Conservation (phyloP, 495 filamentous ascomycete genomes). For the Penicillium antarcticum region DNA sequence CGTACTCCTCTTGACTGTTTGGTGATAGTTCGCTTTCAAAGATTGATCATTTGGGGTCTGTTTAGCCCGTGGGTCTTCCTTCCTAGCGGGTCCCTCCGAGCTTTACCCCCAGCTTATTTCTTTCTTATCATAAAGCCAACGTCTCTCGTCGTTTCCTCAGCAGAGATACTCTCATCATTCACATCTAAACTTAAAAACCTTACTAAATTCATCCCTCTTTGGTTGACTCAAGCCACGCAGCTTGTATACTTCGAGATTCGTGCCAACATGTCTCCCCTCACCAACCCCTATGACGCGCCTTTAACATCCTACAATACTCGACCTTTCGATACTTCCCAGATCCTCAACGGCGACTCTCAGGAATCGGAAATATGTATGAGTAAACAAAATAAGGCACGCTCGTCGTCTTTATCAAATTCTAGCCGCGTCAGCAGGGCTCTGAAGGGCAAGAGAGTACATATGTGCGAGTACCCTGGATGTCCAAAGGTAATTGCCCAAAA, state of each 20-base stretch:
- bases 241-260: too few species aligned
- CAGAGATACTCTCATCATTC: too few species aligned
- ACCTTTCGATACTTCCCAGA: not conserved
- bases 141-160: too few species aligned
- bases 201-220: too few species aligned
- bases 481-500: slow-evolving; percentile 46
- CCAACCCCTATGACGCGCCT: not conserved
- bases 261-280: not conserved
- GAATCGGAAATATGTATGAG: not conserved
- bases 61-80: too few species aligned
- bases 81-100: not conserved
- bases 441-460: slow-evolving; percentile 73
- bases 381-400: not conserved
- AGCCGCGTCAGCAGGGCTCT: slow-evolving; percentile 72
- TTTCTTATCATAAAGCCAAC: too few species aligned
- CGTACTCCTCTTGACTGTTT: not conserved
- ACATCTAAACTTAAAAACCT: too few species aligned
- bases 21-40: not conserved
- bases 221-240: too few species aligned
- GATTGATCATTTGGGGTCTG: not conserved
- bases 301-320: not conserved
- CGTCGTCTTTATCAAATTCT: slow-evolving; percentile 13
- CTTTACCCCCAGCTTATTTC: too few species aligned
- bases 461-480: slow-evolving; percentile 56
- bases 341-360: not conserved